Percentiles rank a stretch among this genome's conserved stretches.
These are phyloP conservation scores for Hypericum androsaemum DNA, from an alignment of 345 rosid species.

Conservation along the genomic window DNA sequence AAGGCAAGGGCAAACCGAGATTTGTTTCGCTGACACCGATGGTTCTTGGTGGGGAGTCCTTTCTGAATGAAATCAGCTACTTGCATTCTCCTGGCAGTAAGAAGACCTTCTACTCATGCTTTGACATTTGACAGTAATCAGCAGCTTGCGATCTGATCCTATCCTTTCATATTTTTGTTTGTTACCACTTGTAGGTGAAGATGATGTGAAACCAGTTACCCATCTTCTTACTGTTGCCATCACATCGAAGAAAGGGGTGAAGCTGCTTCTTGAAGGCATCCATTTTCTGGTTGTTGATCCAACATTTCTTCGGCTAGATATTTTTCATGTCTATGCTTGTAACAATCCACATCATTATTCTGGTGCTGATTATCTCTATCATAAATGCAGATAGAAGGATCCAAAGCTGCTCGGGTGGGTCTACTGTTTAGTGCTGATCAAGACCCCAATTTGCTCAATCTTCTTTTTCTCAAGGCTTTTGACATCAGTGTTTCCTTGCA, in stretches of 20 bases:
- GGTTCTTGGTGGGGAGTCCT: conserved; percentile 44
- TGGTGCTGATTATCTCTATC: conserved; percentile 2
- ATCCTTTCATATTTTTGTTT: conserved; percentile 8
- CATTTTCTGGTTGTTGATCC: conserved; percentile 59
- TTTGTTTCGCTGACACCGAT: conserved; percentile 60
- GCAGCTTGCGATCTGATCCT: too few species aligned
- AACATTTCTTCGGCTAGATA: not conserved
- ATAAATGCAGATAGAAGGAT: conserved; percentile 61
- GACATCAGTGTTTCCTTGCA: too few species aligned
- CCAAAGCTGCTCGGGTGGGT: conserved; percentile 78
- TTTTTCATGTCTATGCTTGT: not conserved
- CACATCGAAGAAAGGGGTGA: conserved; percentile 62
- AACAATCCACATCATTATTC: not conserved
- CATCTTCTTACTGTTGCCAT: conserved; percentile 89
- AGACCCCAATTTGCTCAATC: too few species aligned
- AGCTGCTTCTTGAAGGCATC: conserved; percentile 78
- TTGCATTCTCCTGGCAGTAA: conserved; percentile 85
- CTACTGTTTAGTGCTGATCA: conserved; percentile 2
- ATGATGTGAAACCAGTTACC: conserved; percentile 88
- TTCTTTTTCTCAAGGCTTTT: too few species aligned
- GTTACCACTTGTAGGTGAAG: conserved; percentile 43
- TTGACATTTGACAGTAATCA: too few species aligned
- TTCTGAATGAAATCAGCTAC: conserved; percentile 58
- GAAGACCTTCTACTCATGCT: conserved; percentile 15
- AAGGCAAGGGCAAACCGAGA: conserved; percentile 55